Evolutionary conservation across 2,329 filamentous ascomycete genomes (phyloP), one percentile per base, ranked within the genome.

Genomic region (Cercospora sp.): DNA sequence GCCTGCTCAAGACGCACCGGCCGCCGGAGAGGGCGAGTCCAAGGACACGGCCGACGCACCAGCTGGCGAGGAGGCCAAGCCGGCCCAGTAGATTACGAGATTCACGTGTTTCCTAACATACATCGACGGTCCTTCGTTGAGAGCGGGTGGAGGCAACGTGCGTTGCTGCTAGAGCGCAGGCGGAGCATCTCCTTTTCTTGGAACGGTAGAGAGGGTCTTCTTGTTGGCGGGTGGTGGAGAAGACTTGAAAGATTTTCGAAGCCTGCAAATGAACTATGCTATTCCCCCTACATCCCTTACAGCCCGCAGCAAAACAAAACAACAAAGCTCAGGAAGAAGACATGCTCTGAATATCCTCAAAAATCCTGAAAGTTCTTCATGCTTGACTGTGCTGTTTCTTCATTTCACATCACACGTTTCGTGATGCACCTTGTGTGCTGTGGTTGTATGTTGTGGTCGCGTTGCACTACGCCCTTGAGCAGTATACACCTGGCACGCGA

Each of bases 11-110:
- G 83, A 83, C 73, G 64, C 74, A 53, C 72, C 75, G 59, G 73
- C 77, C 62, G 70, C 75, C 28, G 82, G 84, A 69, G 81, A 88
- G 68, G 82, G 83, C 72, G 82, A 87, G 74, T 78, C 84, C 69
- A 83, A 84, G 75, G 79, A 81, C 67, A 83, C 86, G 72, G 79
- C 85, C 68, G 88, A 89, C 77, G 83, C 85, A 76, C 83, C 89
- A 72, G 80, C 89, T 68, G 83, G 84, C 71, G 82, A 82, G 72
- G 82, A 83, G 73, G 69, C 77, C 71, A 83, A 83, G 76, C 75
- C 81, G 72, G 80, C 81, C 73, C 79, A 82, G 74, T 79, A 80
- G 73, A 73, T 64, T n/a, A 64, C 48, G 51, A 57, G 62, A 26
- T 36, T 63, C 57, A 57, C 58, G 55, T 68, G 66, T 68, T 69